A percentile compares a stretch with the other conserved stretches of the same genome.
phyloP scores from a whole-genome alignment of 305 asterid genomes.

The Andrographis paniculata region DNA sequence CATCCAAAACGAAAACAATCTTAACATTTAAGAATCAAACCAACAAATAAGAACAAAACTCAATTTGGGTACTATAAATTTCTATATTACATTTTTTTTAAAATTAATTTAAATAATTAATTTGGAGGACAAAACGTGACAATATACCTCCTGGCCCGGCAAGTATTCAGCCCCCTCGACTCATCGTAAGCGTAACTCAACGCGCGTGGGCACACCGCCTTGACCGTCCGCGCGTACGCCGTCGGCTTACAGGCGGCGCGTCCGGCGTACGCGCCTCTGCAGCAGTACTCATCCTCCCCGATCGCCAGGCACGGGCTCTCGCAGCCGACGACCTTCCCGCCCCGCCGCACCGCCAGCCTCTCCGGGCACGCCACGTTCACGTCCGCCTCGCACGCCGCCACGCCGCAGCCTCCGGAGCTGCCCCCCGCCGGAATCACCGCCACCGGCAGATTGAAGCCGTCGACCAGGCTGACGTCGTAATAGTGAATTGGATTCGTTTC shows the following conservation, averaged over 20 bases:
- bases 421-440: conserved; percentile 58
- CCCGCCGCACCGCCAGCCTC: conserved; percentile 33
- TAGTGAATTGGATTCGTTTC: conserved; percentile 36
- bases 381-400: conserved; percentile 73
- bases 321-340: conserved; percentile 55
- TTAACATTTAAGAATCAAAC: too few species aligned
- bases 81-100: too few species aligned
- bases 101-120: too few species aligned
- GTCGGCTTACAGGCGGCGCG: conserved; percentile 41
- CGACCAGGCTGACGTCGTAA: conserved; percentile 81
- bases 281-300: conserved; percentile 40
- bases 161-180: conserved; percentile 48
- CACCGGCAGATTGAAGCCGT: conserved; percentile 73
- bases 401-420: conserved; percentile 41
- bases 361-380: conserved; percentile 53
- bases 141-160: conserved; percentile 48
- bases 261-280: conserved; percentile 45
- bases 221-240: conserved; percentile 36
- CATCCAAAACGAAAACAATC: too few species aligned
- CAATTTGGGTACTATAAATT: too few species aligned
- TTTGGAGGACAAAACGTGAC: conserved; percentile 73
- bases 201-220: conserved; percentile 68
- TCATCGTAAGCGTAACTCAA: conserved; percentile 61
- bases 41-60: too few species aligned
- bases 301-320: conserved; percentile 70